Evolutionary conservation across 2,329 filamentous ascomycete genomes (phyloP).

Genomic region (Stachybotrys chartarum): DNA sequence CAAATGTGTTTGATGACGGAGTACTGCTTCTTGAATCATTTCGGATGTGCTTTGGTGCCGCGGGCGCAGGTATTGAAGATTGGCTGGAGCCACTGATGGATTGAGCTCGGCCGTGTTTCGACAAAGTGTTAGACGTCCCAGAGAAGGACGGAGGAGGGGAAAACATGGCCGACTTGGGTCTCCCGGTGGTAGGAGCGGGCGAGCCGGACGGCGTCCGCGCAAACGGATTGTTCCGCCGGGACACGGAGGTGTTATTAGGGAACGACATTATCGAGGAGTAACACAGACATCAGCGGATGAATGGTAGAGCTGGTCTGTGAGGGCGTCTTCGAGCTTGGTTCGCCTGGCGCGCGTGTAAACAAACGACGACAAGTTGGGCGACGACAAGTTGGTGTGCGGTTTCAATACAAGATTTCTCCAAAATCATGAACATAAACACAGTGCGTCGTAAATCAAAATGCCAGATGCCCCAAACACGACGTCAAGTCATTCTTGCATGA

Average conservation of each 20-base stretch:
- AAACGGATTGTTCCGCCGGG: slow-evolving; percentile 78
- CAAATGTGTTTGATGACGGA: slow-evolving; percentile 74
- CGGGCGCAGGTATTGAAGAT: slow-evolving; percentile 28
- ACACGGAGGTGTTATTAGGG: slow-evolving; percentile 36
- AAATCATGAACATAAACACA: background rate
- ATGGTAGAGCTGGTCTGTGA: background rate
- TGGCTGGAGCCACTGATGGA: slow-evolving; percentile 51
- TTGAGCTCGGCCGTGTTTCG: slow-evolving; percentile 59
- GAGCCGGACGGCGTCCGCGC: slow-evolving; percentile 62
- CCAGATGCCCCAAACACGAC: slow-evolving; percentile 6
- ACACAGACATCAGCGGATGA: slow-evolving; percentile 15
- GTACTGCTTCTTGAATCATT: slow-evolving; percentile 59
- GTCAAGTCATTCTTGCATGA: slow-evolving; percentile 9
- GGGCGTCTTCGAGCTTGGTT: no score
- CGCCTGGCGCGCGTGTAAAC: background rate
- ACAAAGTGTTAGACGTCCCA: slow-evolving; percentile 15
- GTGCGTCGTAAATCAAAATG: background rate
- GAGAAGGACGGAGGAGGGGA: slow-evolving; percentile 47
- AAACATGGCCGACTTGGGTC: slow-evolving; percentile 73
- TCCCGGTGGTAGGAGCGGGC: slow-evolving; percentile 44
- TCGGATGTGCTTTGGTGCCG: slow-evolving; percentile 32
- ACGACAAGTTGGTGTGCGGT: background rate
- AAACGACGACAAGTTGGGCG: background rate
- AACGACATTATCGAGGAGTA: slow-evolving; percentile 24
- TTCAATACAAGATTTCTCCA: background rate